Evolutionary conservation across 192 early-diverging fungal genomes (phyloP).

Genomic region (Chytriomyces sp.): DNA sequence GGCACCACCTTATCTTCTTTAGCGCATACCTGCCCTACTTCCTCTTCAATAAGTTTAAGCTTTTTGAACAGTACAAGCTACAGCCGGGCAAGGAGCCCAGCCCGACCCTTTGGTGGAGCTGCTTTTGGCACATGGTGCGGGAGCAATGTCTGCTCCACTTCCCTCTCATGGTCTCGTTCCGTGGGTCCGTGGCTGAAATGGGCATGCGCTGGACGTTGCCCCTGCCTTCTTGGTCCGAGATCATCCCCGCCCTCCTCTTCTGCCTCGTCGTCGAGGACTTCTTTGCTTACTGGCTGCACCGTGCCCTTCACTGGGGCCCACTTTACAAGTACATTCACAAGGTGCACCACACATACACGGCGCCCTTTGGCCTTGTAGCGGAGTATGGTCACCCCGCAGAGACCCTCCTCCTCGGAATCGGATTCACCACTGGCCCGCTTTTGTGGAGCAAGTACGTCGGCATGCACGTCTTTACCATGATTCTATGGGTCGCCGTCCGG

Average conservation of each 20-base stretch:
- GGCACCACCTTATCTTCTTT: constrained; percentile 91
- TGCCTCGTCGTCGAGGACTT: constrained; percentile 86
- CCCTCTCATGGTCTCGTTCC: constrained; percentile 84
- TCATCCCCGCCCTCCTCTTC: constrained; percentile 46
- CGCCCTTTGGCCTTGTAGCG: constrained; percentile 82
- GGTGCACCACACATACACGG: constrained; percentile 87
- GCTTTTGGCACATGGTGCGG: neutral
- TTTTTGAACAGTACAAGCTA: constrained; percentile 86
- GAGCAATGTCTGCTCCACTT: constrained; percentile 77
- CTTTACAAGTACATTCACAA: constrained; percentile 93
- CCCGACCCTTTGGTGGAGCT: neutral
- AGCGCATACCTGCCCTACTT: constrained; percentile 84
- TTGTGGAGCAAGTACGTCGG: constrained; percentile 58
- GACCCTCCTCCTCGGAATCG: constrained; percentile 79
- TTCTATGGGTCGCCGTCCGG: constrained; percentile 79
- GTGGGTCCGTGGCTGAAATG: constrained; percentile 75
- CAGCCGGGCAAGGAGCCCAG: neutral
- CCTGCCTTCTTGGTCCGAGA: neutral
- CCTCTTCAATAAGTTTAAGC: constrained; percentile 79
- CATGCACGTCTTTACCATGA: constrained; percentile 77
- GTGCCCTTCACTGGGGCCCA: constrained; percentile 85
- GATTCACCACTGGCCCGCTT: constrained; percentile 77
- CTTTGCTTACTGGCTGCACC: constrained; percentile 86
- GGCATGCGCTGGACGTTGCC: constrained; percentile 74
- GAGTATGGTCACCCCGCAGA: constrained; percentile 91